These are phyloP conservation scores for Solanum etuberosum DNA, from an alignment of 257 asterid genomes.

Conservation along the genomic window DNA sequence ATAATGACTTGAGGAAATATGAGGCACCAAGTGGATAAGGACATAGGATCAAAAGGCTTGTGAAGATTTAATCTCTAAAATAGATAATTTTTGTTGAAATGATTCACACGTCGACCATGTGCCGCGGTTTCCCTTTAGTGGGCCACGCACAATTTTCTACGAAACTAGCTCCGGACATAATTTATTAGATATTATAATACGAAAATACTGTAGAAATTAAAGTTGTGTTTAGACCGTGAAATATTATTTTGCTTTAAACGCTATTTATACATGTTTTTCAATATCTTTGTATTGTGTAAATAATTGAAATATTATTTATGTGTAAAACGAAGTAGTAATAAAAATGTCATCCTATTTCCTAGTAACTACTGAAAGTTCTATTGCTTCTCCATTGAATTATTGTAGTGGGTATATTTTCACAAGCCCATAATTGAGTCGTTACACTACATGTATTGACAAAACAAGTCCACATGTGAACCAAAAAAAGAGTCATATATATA, in stretches of 20 bases:
- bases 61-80: background rate
- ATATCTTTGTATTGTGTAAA: background rate
- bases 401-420: background rate
- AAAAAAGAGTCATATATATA: background rate
- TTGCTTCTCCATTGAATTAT: background rate
- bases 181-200: no score
- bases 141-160: background rate
- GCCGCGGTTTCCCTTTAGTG: conserved; percentile 8
- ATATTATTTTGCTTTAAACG: no score
- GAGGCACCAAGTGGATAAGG: background rate
- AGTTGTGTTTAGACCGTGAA: no score
- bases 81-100: background rate
- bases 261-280: no score
- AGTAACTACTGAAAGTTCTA: background rate
- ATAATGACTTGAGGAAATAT: background rate
- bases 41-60: background rate
- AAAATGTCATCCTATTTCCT: background rate
- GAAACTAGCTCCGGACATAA: background rate
- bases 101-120: conserved; percentile 9
- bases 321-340: background rate
- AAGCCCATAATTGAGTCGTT: background rate
- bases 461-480: background rate
- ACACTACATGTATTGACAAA: background rate
- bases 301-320: background rate
- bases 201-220: no score